phyloP scores from a whole-genome alignment of 2,329 filamentous ascomycete genomes.

The Capronia americana region DNA sequence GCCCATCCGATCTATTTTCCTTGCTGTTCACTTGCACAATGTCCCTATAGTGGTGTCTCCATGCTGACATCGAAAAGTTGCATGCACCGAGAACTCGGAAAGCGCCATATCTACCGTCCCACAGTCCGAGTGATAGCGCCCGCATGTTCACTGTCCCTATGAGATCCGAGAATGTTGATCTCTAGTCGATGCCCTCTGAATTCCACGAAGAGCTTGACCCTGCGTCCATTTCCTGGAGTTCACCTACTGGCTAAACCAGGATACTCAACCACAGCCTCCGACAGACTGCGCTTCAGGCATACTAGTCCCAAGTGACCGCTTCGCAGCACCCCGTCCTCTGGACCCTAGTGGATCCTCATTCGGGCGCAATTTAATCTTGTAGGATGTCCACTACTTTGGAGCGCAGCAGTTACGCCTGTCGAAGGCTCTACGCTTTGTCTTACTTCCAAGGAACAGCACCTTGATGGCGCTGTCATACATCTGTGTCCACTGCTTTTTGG shows the following conservation, averaged over 20 bases:
- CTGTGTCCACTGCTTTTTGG: not conserved
- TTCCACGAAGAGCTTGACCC: not conserved
- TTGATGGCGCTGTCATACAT: not conserved
- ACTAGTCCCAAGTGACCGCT: not conserved
- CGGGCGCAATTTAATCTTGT: not conserved
- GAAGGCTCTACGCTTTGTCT: not conserved
- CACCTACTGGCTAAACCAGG: not conserved
- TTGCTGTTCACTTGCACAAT: not conserved
- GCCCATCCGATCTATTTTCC: not conserved
- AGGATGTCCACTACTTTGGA: not conserved
- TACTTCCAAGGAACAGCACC: not conserved
- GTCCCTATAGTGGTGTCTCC: not conserved
- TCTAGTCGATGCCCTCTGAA: not conserved
- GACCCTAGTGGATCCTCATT: not conserved
- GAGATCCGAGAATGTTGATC: not conserved
- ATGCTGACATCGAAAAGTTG: not conserved
- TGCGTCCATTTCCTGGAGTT: not conserved
- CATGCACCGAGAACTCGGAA: not conserved
- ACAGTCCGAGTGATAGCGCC: not conserved
- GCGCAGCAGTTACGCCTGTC: not conserved
- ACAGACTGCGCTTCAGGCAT: not conserved
- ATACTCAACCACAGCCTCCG: not conserved
- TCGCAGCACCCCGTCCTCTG: not conserved
- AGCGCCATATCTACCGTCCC: not conserved
- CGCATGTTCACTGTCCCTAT: not conserved